Conservation (phyloP, 2,329 filamentous ascomycete species). For the Chaetoscypha palmicola region DNA sequence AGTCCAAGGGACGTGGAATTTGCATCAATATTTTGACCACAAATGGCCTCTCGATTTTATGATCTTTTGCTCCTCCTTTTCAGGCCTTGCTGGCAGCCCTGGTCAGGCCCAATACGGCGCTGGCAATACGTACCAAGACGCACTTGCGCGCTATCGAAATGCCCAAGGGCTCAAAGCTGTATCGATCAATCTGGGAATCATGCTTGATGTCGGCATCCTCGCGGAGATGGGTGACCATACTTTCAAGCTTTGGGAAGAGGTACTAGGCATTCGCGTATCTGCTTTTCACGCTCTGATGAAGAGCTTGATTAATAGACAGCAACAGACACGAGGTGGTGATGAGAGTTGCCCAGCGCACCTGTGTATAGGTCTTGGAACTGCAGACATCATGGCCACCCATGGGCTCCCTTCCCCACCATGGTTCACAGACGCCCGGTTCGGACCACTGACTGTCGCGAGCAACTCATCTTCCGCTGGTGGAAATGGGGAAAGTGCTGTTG, state of each 20-base stretch:
- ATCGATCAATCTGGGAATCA: slow-evolving; percentile 1
- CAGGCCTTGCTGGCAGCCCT: slow-evolving; percentile 15
- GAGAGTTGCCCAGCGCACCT: neutral
- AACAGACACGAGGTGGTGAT: neutral
- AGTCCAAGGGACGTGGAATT: slow-evolving; percentile 7
- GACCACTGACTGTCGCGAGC: neutral
- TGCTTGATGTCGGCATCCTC: neutral
- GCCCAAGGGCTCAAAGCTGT: neutral
- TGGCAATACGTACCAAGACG: slow-evolving; percentile 28
- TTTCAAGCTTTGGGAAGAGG: neutral
- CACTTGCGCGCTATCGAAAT: slow-evolving; percentile 8
- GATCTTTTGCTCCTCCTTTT: slow-evolving; percentile 32
- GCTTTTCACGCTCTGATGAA: neutral
- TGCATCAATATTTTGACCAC: slow-evolving; percentile 8
- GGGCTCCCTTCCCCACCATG: neutral
- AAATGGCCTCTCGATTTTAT: slow-evolving; percentile 27
- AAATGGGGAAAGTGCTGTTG: neutral
- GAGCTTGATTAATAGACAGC: neutral
- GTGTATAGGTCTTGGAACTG: neutral
- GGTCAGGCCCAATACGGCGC: slow-evolving; percentile 13
- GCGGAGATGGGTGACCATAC: neutral
- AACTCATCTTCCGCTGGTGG: neutral
- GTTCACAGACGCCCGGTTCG: slow-evolving; percentile 1
- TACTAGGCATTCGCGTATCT: neutral
- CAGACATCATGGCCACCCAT: neutral